A percentile compares a stretch with the other conserved stretches of the same genome.
These are phyloP conservation scores for Apiotrichum gamsii DNA, from an alignment of 1,284 basidiomycete species.

Conservation along the genomic window DNA sequence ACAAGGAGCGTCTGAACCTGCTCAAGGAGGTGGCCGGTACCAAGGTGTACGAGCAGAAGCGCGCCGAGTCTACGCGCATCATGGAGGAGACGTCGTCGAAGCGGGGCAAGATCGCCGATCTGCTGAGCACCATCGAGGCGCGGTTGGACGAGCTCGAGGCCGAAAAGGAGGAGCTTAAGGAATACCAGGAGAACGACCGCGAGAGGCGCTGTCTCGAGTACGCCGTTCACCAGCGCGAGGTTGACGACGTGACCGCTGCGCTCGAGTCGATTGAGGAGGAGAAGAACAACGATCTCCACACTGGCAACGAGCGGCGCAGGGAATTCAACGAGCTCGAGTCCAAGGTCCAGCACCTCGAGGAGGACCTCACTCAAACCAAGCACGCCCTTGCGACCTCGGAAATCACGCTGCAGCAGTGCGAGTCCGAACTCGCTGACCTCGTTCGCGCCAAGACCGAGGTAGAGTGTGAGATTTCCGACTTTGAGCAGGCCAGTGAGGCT, in stretches of 20 bases:
- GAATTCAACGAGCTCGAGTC: slow-evolving; percentile 79
- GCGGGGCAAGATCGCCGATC: slow-evolving; percentile 80
- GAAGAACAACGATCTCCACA: slow-evolving; percentile 71
- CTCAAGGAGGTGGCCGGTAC: slow-evolving; percentile 98
- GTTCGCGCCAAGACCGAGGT: slow-evolving; percentile 71
- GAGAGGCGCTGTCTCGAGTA: slow-evolving; percentile 94
- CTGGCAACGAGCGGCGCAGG: slow-evolving; percentile 69
- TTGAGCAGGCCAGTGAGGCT: slow-evolving; percentile 62
- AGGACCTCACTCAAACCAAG: slow-evolving; percentile 62
- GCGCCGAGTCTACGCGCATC: slow-evolving; percentile 84
- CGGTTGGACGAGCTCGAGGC: slow-evolving; percentile 86
- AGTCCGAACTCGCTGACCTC: slow-evolving; percentile 55
- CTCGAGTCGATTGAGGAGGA: slow-evolving; percentile 72
- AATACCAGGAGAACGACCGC: slow-evolving; percentile 92
- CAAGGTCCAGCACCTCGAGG: slow-evolving; percentile 68
- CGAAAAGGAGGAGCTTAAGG: slow-evolving; percentile 94
- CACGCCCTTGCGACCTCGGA: slow-evolving; percentile 64
- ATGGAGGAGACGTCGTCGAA: slow-evolving; percentile 96
- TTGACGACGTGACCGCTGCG: slow-evolving; percentile 78
- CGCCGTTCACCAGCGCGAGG: slow-evolving; percentile 81
- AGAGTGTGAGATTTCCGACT: slow-evolving; percentile 74
- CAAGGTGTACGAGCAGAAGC: slow-evolving; percentile 93
- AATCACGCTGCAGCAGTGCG: slow-evolving; percentile 37
- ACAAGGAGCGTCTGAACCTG: slow-evolving; percentile 83
- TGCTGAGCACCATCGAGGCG: slow-evolving; percentile 85